Evolutionary conservation across 2,329 filamentous ascomycete species (phyloP), one percentile per base, ranked within the genome.

Genomic region (Cercospora sp.): DNA sequence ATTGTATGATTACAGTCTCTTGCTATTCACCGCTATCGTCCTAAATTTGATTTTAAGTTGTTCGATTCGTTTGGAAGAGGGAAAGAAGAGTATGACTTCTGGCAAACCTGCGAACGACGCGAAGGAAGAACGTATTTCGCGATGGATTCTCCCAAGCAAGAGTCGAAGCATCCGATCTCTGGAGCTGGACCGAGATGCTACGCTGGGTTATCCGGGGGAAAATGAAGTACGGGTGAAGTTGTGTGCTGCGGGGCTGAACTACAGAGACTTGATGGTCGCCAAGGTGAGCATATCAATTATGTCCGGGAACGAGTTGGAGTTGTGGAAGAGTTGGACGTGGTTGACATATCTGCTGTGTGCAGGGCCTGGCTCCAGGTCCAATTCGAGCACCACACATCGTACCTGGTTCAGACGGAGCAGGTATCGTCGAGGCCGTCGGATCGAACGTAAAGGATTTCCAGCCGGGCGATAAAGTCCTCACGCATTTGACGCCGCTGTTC

Each of bases 371-470:
- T 28, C 71, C 70, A 31, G 69, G 68, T 31, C 57, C 62, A 31
- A 13, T 61, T 36, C 33, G 28, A 63, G 48, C 39, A 30, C 58
- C 31, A 10, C 51, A 55, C 9, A 53, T 72, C 12, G 66, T 73
- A n/a, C 66, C 70, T 12, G 67, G 67, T 26, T 71, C 66, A 26
- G 70, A 72, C 33, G 70, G 70, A 18, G 75, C 75, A 12, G 77
- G 77, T 55, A 79, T 84, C 31, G 81, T 89, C n/a, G 81, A 86
- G 70, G 79, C 81, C 60, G 83, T 88, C 23, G 87, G 87, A 18
- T 73, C 78, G 36, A 81, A 84, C 31, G 86, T 89, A 1, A 82
- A 76, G 65, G 86, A 87, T 70, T 88, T 88, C 80, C 83, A 83
- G 67, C 77, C 78, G 0, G 87, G 86, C 20, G 86, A 88, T 75